Percentiles rank a stretch among this genome's conserved stretches.
Conservation (phyloP, 2,329 filamentous ascomycete species). For the Fusarium brachygibbosum region DNA sequence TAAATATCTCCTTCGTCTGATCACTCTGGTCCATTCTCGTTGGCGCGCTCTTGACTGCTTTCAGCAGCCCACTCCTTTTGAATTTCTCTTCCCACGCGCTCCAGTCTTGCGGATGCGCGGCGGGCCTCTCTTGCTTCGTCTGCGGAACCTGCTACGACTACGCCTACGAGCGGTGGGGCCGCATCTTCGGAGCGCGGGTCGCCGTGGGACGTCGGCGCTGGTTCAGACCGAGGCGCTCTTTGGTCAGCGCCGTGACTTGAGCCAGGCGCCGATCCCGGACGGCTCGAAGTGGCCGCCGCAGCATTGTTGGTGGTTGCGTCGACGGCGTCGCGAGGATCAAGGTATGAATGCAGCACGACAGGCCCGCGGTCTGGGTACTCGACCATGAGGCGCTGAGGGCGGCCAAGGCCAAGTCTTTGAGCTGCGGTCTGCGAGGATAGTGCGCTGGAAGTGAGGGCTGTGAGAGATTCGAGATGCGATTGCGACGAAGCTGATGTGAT, state of each 20-base stretch:
- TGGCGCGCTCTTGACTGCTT: conserved; percentile 42
- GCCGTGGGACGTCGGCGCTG: conserved; percentile 22
- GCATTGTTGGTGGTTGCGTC: conserved; percentile 32
- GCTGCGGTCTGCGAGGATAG: conserved; percentile 67
- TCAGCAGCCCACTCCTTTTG: conserved; percentile 65
- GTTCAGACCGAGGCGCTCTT: conserved; percentile 33
- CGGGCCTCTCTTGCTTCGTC: conserved; percentile 65
- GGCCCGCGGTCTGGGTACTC: conserved; percentile 63
- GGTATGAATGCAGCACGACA: conserved; percentile 61
- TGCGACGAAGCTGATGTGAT: conserved; percentile 65
- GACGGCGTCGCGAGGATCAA: conserved; percentile 56
- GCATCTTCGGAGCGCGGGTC: conserved; percentile 51
- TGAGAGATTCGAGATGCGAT: conserved; percentile 64
- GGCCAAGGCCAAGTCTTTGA: conserved; percentile 65
- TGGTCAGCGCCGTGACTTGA: conserved; percentile 35
- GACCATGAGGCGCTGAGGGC: conserved; percentile 69
- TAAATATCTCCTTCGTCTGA: not conserved
- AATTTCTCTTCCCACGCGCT: conserved; percentile 67
- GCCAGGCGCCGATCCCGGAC: conserved; percentile 34
- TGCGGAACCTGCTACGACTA: conserved; percentile 65
- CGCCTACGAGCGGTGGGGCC: conserved; percentile 66
- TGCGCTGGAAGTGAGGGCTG: conserved; percentile 65
- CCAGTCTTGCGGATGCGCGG: conserved; percentile 65
- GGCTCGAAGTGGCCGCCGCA: conserved; percentile 20
- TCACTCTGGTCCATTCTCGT: conserved; percentile 49